These are phyloP conservation scores for Neurospora sp. DNA, from an alignment of 495 filamentous ascomycete species.

Conservation along the genomic window DNA sequence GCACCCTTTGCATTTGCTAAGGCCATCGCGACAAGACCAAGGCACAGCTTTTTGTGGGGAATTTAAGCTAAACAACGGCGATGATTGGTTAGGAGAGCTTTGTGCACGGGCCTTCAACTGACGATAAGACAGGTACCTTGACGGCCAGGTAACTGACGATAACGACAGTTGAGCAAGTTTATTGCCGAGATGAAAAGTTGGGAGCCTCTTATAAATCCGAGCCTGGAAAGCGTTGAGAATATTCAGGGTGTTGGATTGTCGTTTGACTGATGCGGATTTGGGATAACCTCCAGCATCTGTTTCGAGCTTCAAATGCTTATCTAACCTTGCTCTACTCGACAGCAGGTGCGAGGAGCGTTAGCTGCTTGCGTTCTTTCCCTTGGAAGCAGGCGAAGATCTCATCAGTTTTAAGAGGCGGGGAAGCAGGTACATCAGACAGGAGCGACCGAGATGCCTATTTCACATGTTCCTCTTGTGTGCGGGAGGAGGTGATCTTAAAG, in stretches of 20 bases:
- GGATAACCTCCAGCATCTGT: background rate
- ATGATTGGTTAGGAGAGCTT: background rate
- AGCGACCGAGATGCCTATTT: background rate
- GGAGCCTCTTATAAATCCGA: background rate
- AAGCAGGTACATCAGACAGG: background rate
- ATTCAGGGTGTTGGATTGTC: background rate
- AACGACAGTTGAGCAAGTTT: background rate
- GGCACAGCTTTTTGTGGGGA: background rate
- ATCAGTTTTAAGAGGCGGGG: background rate
- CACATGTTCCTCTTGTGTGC: background rate
- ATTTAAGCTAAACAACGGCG: background rate
- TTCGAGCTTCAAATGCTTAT: background rate
- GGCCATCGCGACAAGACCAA: no score
- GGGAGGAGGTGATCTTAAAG: background rate
- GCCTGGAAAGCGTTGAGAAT: background rate
- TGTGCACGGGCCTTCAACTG: background rate
- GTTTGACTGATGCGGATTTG: background rate
- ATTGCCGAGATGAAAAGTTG: background rate
- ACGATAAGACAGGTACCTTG: background rate
- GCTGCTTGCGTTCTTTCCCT: background rate
- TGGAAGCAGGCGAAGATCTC: background rate
- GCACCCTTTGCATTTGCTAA: background rate
- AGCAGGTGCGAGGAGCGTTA: background rate
- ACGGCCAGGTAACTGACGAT: background rate
- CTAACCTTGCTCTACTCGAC: background rate